A percentile compares a stretch with the other conserved stretches of the same genome.
Evolutionary conservation across 768 basidiomycete species (phyloP).

Genomic region (Gelatoporia subvermispora): DNA sequence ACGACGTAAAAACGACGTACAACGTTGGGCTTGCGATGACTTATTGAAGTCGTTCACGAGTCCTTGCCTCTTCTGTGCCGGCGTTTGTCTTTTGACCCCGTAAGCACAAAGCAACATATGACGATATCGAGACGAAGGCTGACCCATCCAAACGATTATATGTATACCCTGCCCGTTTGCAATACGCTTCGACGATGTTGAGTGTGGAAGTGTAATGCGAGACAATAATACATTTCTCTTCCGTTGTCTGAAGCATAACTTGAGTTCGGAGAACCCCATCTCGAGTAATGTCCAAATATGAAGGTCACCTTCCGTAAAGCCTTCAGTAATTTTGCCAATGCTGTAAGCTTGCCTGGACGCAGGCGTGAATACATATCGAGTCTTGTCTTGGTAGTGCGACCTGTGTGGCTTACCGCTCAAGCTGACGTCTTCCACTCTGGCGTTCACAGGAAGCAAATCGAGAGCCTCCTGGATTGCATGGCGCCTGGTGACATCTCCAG

Average conservation of each 20-base stretch:
- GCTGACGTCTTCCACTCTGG: slow-evolving; percentile 63
- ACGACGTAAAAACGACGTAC: slow-evolving; percentile 38
- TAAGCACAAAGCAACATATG: no score
- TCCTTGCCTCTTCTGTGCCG: slow-evolving; percentile 73
- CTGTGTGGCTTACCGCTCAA: slow-evolving; percentile 62
- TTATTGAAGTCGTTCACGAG: slow-evolving; percentile 88
- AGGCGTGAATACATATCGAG: not conserved
- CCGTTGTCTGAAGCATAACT: slow-evolving; percentile 52
- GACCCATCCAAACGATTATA: slow-evolving; percentile 88
- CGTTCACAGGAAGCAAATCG: slow-evolving; percentile 53
- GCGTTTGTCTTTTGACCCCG: slow-evolving; percentile 55
- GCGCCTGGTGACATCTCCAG: slow-evolving; percentile 37
- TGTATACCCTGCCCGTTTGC: slow-evolving; percentile 69
- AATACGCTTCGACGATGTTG: slow-evolving; percentile 85
- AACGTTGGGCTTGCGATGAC: slow-evolving; percentile 62
- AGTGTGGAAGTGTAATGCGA: slow-evolving; percentile 97
- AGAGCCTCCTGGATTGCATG: slow-evolving; percentile 56
- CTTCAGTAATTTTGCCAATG: slow-evolving; percentile 59
- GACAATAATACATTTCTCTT: slow-evolving; percentile 93
- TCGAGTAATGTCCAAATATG: not conserved
- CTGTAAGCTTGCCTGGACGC: slow-evolving; percentile 66
- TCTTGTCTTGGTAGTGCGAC: not conserved
- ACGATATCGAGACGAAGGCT: not conserved
- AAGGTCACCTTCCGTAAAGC: slow-evolving; percentile 49
- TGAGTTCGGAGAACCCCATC: no score